These are phyloP conservation scores for Babesia ovis DNA, from an alignment of 169 alveolate genomes.

Conservation along the genomic window DNA sequence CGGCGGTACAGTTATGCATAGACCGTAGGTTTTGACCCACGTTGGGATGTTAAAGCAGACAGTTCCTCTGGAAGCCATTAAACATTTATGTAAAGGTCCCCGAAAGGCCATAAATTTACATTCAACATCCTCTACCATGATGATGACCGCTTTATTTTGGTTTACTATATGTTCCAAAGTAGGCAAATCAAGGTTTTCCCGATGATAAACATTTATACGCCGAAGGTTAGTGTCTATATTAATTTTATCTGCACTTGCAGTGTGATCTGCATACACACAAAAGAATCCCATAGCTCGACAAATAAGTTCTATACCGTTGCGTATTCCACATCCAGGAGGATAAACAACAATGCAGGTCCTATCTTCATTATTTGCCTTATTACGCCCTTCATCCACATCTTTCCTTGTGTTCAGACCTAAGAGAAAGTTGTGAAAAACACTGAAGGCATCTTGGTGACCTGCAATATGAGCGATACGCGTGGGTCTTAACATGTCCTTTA, in stretches of 20 bases:
- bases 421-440: background rate
- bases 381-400: background rate
- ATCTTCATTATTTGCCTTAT: background rate
- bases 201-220: background rate
- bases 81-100: background rate
- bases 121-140: constrained; percentile 13
- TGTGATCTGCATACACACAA: constrained; percentile 4
- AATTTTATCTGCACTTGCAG: background rate
- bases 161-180: constrained; percentile 4
- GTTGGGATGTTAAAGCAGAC: background rate
- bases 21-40: constrained; percentile 7
- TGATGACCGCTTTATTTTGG: background rate
- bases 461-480: background rate
- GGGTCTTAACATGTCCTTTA: constrained; percentile 10
- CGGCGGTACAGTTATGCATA: constrained; percentile 9
- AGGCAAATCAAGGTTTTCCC: constrained; percentile 2
- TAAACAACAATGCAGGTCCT: constrained; percentile 6
- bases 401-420: background rate
- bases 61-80: constrained; percentile 4
- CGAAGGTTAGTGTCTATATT: background rate
- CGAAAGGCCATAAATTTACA: background rate
- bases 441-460: constrained; percentile 20
- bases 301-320: constrained; percentile 19
- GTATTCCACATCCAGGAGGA: constrained; percentile 20
- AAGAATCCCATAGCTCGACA: constrained; percentile 19